These are phyloP conservation scores for Avena insularis DNA, from an alignment of 176 grass and related monocot species.

Conservation along the genomic window DNA sequence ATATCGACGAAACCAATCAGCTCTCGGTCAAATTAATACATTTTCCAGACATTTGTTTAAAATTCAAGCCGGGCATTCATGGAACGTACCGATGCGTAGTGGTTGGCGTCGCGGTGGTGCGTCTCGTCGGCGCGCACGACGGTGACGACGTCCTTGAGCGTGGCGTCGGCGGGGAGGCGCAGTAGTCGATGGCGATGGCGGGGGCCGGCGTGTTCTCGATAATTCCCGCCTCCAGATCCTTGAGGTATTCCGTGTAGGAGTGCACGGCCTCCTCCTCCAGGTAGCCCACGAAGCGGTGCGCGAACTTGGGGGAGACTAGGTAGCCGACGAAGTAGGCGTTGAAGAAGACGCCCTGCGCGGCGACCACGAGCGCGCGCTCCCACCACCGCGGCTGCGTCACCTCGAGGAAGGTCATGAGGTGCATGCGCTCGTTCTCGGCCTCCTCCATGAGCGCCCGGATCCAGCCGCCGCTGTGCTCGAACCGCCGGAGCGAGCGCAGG, in stretches of 20 bases:
- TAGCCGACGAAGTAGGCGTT: slow-evolving; percentile 89
- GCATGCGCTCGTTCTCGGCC: slow-evolving; percentile 99
- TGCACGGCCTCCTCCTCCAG: slow-evolving; percentile 94
- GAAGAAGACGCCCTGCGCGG: slow-evolving; percentile 90
- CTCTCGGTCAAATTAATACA: background rate
- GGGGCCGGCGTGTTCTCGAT: slow-evolving; percentile 79
- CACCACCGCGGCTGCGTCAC: slow-evolving; percentile 73
- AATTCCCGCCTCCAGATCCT: slow-evolving; percentile 72
- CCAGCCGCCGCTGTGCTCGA: slow-evolving; percentile 95
- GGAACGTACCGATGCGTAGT: slow-evolving; percentile 48
- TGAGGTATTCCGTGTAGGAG: slow-evolving; percentile 91
- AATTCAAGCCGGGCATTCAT: no score
- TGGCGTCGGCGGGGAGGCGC: slow-evolving; percentile 63
- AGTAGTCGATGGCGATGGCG: slow-evolving; percentile 92
- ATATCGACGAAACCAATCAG: background rate
- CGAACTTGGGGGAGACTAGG: slow-evolving; percentile 88
- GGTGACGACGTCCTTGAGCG: slow-evolving; percentile 69
- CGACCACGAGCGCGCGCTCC: slow-evolving; percentile 84
- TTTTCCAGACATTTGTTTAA: background rate
- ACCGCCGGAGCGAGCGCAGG: slow-evolving; percentile 90
- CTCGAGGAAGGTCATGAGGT: slow-evolving; percentile 96
- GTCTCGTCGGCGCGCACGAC: slow-evolving; percentile 79
- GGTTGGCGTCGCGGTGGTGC: slow-evolving; percentile 88
- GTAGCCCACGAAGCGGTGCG: slow-evolving; percentile 87
- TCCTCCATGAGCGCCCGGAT: slow-evolving; percentile 83